Base-by-base conservation (phyloP, 345 rosid species). In the Rhizophora mangle region DNA sequence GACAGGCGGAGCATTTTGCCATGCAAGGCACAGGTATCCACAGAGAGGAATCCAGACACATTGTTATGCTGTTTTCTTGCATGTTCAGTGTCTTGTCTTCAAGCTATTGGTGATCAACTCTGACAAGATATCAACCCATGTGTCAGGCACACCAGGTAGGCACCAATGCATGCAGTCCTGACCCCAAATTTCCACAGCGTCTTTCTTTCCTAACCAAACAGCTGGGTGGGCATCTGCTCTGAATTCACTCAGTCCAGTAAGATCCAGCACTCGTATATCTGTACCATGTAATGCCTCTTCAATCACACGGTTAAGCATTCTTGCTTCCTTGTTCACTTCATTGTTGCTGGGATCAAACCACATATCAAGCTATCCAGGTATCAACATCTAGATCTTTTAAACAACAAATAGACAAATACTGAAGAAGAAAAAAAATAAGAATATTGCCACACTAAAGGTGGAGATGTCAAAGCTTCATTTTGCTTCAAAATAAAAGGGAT, bases 161-260 rank as follows among this genome's bases (percentile, higher is more conserved):
- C 99, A 95, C 99, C 99, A 95, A 57, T 95, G 99, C 99, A 95
- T 83, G 85, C 99, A 95, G 78, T 95, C 99, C 76, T 95, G 97
- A 69, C 98, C 96, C 96, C 98, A 92, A 46, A 78, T 74, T 4
- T 87, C 90, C 32, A 95, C 97, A 0, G 98, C 96, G 37, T 83
- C 94, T 73, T 89, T 90, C 85, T 95, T 89, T 67, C 99, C 99
- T 62, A 92, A 65, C 98, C 99, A 92, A 55, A 88, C 86, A 6
- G 99, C 97, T 0, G 96, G 98, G 77, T 89, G 98, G 47, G 92
- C 98, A 81, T 92, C 99, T 24, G 96, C 99, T 79, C 97, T 84
- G 75, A 79, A 92, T 81, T 95, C 97, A 27, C 98, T 95, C 81
- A 92, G 70, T 80, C 77, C 85, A 65, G 86, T 85, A 72, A 95